Evolutionary conservation across 164 flowering plant genomes (phyloP).

Genomic region (Cinnamomum micranthum): DNA sequence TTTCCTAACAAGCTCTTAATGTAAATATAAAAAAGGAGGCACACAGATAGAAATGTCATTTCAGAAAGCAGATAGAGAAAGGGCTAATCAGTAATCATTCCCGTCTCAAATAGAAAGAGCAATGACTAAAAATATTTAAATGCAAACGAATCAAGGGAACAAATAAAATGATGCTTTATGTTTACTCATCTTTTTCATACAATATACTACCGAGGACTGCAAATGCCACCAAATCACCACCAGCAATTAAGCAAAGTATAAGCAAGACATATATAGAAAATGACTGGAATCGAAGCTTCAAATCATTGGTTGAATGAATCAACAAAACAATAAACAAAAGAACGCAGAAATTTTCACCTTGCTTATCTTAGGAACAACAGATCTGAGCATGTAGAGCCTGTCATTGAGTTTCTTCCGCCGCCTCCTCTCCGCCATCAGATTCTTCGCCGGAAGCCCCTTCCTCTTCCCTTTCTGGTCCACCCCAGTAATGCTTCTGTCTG

Average conservation of each 20-base stretch:
- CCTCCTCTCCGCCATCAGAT: conserved; percentile 94
- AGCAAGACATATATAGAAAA: no score
- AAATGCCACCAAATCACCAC: neutral
- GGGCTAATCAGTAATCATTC: neutral
- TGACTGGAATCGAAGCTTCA: no score
- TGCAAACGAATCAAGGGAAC: no score
- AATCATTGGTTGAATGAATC: neutral
- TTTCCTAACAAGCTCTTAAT: no score
- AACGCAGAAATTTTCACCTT: conserved; percentile 41
- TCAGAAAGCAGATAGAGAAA: neutral
- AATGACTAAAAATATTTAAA: no score
- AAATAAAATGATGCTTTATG: no score
- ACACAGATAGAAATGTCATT: neutral
- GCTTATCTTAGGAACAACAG: conserved; percentile 93
- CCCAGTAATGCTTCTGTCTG: conserved; percentile 50
- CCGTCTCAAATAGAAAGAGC: neutral
- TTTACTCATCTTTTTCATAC: no score
- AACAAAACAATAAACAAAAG: neutral
- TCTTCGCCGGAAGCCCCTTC: conserved; percentile 90
- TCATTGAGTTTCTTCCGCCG: conserved; percentile 94
- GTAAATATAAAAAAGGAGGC: no score
- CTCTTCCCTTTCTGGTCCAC: conserved; percentile 84
- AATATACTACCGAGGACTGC: neutral
- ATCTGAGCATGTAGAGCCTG: conserved; percentile 90
- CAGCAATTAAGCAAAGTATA: neutral